Evolutionary conservation across 2,329 filamentous ascomycete species (phyloP).

Genomic region (Coniella vitis): DNA sequence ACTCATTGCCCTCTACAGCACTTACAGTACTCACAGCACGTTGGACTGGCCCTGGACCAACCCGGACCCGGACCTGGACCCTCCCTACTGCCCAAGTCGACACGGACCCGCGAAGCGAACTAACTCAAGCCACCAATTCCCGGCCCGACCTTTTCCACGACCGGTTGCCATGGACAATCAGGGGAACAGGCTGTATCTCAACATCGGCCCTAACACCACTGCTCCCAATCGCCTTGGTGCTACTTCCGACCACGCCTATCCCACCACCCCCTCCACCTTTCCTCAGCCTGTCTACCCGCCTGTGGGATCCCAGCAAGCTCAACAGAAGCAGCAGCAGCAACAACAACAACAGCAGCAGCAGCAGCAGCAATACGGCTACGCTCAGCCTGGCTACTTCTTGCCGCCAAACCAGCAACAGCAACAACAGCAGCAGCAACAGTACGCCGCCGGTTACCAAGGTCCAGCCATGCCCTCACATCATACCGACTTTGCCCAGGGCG

Average conservation of each 20-base stretch:
- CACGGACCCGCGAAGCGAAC: conserved; percentile 12
- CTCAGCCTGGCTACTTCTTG: conserved; percentile 49
- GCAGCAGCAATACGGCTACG: conserved; percentile 35
- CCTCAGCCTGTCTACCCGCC: conserved; percentile 72
- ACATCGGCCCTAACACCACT: conserved; percentile 59
- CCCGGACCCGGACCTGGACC: conserved; percentile 1
- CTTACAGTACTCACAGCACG: conserved; percentile 4
- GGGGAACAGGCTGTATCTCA: conserved; percentile 59
- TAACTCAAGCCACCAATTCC: conserved; percentile 6
- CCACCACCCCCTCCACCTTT: conserved; percentile 90
- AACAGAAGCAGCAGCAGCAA: conserved; percentile 39
- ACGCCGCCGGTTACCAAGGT: conserved; percentile 28
- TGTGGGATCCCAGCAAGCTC: conserved; percentile 29
- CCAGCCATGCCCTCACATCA: conserved; percentile 35
- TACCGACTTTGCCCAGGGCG: conserved; percentile 32
- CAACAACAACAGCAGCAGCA: conserved; percentile 40
- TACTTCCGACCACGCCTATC: conserved; percentile 62
- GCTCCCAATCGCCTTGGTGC: conserved; percentile 58
- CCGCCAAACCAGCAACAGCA: conserved; percentile 56
- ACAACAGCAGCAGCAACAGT: conserved; percentile 26
- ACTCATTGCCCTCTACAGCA: conserved; percentile 7
- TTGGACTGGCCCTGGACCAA: no score
- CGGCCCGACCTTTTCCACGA: conserved; percentile 15
- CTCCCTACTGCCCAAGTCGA: conserved; percentile 10
- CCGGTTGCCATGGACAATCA: conserved; percentile 43